phyloP scores from a whole-genome alignment of 2,329 filamentous ascomycete genomes.

The Stemphylium lycopersici region DNA sequence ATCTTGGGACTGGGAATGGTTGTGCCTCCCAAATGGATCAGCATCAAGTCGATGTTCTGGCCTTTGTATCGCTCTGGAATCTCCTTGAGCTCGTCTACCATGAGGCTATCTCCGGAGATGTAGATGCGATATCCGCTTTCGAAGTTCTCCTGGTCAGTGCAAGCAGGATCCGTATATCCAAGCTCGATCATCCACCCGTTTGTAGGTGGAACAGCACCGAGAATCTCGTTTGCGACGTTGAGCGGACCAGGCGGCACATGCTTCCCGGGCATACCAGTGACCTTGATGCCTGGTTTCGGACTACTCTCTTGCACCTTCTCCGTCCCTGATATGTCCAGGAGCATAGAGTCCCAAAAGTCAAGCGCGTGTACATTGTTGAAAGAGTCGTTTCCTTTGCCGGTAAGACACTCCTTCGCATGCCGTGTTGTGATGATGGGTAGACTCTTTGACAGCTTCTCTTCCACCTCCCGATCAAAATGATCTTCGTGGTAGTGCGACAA shows the following conservation, averaged over 20 bases:
- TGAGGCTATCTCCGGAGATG: conserved; percentile 69
- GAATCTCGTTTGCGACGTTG: conserved; percentile 54
- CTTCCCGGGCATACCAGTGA: conserved; percentile 69
- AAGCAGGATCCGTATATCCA: conserved; percentile 51
- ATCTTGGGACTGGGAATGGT: conserved; percentile 66
- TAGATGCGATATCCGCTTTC: conserved; percentile 64
- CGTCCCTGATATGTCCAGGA: conserved; percentile 51
- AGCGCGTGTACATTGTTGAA: conserved; percentile 63
- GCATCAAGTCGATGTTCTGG: conserved; percentile 68
- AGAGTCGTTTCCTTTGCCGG: conserved; percentile 53
- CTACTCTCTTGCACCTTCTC: conserved; percentile 11
- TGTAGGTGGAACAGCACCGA: conserved; percentile 65
- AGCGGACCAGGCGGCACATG: conserved; percentile 60
- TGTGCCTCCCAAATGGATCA: conserved; percentile 69
- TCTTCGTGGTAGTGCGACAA: conserved; percentile 70
- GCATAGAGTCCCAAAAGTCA: conserved; percentile 61
- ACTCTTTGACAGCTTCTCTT: conserved; percentile 57
- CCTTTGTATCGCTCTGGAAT: conserved; percentile 63
- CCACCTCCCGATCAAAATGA: conserved; percentile 62
- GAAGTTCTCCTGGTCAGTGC: conserved; percentile 37
- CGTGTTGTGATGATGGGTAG: conserved; percentile 69
- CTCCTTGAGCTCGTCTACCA: conserved; percentile 66
- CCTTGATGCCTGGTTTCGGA: conserved; percentile 56
- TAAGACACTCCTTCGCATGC: conserved; percentile 63
- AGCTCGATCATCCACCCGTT: conserved; percentile 72